Evolutionary conservation across 306 rosid species (phyloP), one percentile per base, ranked within the genome.

Genomic region (Vachellia pachyceras): DNA sequence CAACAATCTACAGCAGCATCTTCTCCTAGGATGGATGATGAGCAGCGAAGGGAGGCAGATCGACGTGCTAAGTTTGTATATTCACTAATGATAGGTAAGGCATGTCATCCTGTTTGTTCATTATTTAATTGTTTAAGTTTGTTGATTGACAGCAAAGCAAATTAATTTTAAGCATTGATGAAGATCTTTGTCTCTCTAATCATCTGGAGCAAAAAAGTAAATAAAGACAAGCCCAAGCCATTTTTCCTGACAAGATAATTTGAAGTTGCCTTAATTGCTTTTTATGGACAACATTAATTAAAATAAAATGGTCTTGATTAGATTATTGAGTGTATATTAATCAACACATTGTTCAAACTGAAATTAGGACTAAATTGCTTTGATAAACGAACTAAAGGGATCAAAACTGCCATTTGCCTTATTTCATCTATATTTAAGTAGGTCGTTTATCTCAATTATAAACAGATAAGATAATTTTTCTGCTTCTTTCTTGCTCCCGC

Each of bases 1-100:
- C 84, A 84, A 57, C 85, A 73, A 60, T 64, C 85, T 73, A 60
- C 86, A 29, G 88, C 37, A 52, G 86, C 65, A 42, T 80, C 92
- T 72, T 83, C 98, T 42, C 89, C 94, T 18, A 90, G 61, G 79
- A 68, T 79, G 73, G 79, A 22, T 3, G 88, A 87, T 44, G 97
- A 93, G 70, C 87, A 93, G 85, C 86, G 83, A 69, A 79, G 63
- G 75, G 98, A 93, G 84, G 96, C 94, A 37, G 86, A 87, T 69
- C 92, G 92, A 25, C 97, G 94, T 29, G 97, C 99, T 18, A 92
- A 96, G 86, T 83, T 96, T 63, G 98, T 96, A 13, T 93, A 93
- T 68, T 97, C 92, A 83, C 88, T 93, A 67, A 93, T 96, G 97
- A 92, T 96, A 41, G 97, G 99, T 93, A 85, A 80, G 54, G 17